Evolutionary conservation across 129 eudicot genomes (phyloP).

Genomic region (Flaveria bidentis): DNA sequence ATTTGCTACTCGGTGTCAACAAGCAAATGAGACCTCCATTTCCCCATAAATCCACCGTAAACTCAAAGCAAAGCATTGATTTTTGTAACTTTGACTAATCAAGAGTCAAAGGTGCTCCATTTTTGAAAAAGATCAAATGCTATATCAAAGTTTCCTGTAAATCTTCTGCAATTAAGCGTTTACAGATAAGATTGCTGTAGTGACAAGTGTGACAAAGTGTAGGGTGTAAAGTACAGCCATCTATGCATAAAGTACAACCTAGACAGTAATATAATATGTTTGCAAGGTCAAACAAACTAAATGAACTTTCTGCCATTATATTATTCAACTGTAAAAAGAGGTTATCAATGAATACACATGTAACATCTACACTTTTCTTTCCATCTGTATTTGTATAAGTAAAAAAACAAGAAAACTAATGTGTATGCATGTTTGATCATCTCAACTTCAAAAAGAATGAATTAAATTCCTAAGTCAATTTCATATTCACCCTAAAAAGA

Average conservation of each 20-base stretch:
- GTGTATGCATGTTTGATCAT: constrained; percentile 31
- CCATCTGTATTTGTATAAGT: constrained; percentile 10
- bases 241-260: constrained; percentile 10
- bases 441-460: constrained; percentile 38
- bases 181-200: constrained; percentile 12
- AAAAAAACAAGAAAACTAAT: constrained; percentile 25
- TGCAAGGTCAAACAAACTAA: constrained; percentile 19
- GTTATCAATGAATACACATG: constrained; percentile 32
- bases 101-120: constrained; percentile 27
- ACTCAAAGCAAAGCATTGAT: constrained; percentile 18
- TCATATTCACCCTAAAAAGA: constrained; percentile 56
- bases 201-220: constrained; percentile 13
- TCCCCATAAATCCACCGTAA: constrained; percentile 33
- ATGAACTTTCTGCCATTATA: constrained; percentile 17
- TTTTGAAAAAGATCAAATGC: constrained; percentile 10
- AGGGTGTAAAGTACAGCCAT: neutral
- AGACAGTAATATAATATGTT: constrained; percentile 5
- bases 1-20: no score
- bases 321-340: constrained; percentile 31
- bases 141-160: constrained; percentile 3
- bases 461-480: constrained; percentile 39
- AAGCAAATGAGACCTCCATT: constrained; percentile 17
- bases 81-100: constrained; percentile 22
- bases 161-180: constrained; percentile 11
- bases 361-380: constrained; percentile 36